A percentile compares a stretch with the other conserved stretches of the same genome.
Evolutionary conservation across 805 yeast genomes (phyloP).

Genomic region (Kodamaea sagamina): DNA sequence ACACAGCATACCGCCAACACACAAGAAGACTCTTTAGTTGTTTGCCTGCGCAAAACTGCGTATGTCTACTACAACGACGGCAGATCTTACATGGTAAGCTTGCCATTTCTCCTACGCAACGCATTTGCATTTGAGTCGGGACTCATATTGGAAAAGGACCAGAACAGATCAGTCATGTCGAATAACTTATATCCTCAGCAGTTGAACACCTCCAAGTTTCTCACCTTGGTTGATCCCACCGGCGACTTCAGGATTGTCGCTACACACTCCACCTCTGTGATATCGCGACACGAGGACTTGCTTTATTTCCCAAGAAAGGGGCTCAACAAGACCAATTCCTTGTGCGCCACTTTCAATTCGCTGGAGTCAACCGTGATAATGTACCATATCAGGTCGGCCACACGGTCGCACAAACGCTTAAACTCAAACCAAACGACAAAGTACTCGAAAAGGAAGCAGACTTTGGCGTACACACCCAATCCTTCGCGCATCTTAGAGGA

Average conservation of each 20-base stretch:
- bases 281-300: slow-evolving; percentile 58
- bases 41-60: slow-evolving; percentile 61
- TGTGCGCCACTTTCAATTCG: slow-evolving; percentile 59
- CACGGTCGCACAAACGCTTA: slow-evolving; percentile 20
- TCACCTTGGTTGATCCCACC: slow-evolving; percentile 74
- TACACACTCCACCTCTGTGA: slow-evolving; percentile 67
- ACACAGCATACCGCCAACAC: neutral
- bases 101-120: slow-evolving; percentile 65
- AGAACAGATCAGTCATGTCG: neutral
- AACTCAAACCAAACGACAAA: slow-evolving; percentile 14
- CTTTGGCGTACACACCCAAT: slow-evolving; percentile 42
- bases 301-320: slow-evolving; percentile 52
- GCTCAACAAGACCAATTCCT: slow-evolving; percentile 32
- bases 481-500: slow-evolving; percentile 46
- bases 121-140: slow-evolving; percentile 73
- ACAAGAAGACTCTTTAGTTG: slow-evolving; percentile 48
- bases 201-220: slow-evolving; percentile 43
- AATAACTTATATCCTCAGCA: slow-evolving; percentile 21
- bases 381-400: slow-evolving; percentile 53
- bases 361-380: slow-evolving; percentile 47
- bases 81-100: slow-evolving; percentile 55
- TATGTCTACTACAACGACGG: slow-evolving; percentile 65
- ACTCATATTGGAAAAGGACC: slow-evolving; percentile 57
- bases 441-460: slow-evolving; percentile 26
- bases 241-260: slow-evolving; percentile 71